Evolutionary conservation across 2,329 filamentous ascomycete species (phyloP).

Genomic region (Sodiomyces alkalinus): DNA sequence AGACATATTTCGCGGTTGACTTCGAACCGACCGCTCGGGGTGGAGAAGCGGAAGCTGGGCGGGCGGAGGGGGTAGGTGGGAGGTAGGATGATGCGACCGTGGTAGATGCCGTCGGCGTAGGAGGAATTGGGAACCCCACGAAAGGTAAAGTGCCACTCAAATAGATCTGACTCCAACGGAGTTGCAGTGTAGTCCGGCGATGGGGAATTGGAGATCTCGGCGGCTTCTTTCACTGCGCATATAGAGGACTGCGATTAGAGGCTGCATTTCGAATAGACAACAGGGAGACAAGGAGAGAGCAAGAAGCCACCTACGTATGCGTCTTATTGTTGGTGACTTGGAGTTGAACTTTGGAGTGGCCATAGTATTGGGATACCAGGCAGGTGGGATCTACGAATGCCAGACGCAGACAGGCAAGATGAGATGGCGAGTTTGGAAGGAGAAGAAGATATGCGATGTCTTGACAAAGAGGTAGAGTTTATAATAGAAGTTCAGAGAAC

Average conservation of each 20-base stretch:
- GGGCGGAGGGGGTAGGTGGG: conserved; percentile 82
- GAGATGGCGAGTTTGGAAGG: no score
- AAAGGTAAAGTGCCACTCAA: conserved; percentile 99
- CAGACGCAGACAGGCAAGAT: no score
- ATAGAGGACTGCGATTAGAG: not conserved
- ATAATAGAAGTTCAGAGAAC: no score
- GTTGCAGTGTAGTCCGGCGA: conserved; percentile 75
- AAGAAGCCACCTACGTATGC: conserved; percentile 53
- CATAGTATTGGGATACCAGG: no score
- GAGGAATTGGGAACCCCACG: conserved; percentile 70
- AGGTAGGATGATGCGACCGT: conserved; percentile 86
- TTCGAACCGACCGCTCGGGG: conserved; percentile 84
- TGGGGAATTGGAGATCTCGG: conserved; percentile 66
- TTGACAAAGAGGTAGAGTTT: no score
- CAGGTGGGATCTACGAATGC: no score
- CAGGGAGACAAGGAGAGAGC: conserved; percentile 3
- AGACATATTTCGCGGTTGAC: conserved; percentile 95
- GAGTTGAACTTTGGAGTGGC: conserved; percentile 43
- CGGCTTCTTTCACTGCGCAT: conserved; percentile 68
- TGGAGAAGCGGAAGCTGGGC: conserved; percentile 89
- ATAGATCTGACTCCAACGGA: conserved; percentile 78
- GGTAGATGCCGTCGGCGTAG: conserved; percentile 75
- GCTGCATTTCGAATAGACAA: not conserved
- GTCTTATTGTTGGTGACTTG: conserved; percentile 71
- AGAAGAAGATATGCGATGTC: no score